Evolutionary conservation across 164 flowering plant species (phyloP), one percentile per base, ranked within the genome.

Genomic region (Nymphaea colorata): DNA sequence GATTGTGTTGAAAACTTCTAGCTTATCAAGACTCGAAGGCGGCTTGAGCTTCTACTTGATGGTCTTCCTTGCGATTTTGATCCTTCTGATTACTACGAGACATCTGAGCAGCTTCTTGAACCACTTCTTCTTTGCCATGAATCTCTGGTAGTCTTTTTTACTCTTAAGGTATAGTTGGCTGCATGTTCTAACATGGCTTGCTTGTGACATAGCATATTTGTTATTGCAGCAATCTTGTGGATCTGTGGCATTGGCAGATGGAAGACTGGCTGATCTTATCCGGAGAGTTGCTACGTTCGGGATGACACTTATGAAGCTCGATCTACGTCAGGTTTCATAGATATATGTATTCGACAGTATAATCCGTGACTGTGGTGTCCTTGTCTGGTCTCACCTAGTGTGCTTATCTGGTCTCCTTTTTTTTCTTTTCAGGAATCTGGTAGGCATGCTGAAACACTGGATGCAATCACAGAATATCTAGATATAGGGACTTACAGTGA

Each of bases 211-310:
- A 4, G 55, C 12, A 7, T 61, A 66, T 70, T 59, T 57, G 67
- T 69, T 8, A 67, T 69, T 74, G 73, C 87, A 93, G 98, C 96
- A 89, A 81, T 88, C 92, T 59, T 85, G 84, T 80, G 93, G 90
- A 18, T 84, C 97, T 75, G 93, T 85, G 17, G 74, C 83, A 66
- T 86, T 93, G 68, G 98, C 97, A 71, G 98, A 93, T 83, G 98
- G 98, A 59, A 81, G 92, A 61, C 90, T 93, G 44, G 91, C 91
- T 69, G 98, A 93, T 71, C 72, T 93, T 71, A 93, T 93, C 44
- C 79, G 97, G 60, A 87, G 94, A 79, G 98, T 89, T 75, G 81
- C 95, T 73, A 83, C 91, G 25, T 93, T 93, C 77, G 97, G 98
- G 42, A 90, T 87, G 89, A 84, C 83, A 61, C 71, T 89, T 65